Evolutionary conservation across 2,329 filamentous ascomycete species (phyloP).

Genomic region (Phoma sp.): DNA sequence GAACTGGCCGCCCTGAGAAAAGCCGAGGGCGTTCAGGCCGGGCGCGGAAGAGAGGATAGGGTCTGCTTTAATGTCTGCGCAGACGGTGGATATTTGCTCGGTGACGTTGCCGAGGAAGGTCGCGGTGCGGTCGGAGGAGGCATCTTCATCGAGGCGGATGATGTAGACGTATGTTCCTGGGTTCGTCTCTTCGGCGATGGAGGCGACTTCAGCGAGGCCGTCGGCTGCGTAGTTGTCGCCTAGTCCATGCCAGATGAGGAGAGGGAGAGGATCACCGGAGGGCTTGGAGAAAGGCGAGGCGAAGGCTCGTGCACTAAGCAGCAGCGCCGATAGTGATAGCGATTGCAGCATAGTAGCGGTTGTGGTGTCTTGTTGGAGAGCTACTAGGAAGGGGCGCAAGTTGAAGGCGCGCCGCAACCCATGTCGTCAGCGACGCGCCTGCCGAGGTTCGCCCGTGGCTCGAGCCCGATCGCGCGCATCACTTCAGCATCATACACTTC

Average conservation of each 20-base stretch:
- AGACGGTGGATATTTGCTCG: constrained; percentile 77
- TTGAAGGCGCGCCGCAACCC: constrained; percentile 18
- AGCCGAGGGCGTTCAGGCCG: constrained; percentile 88
- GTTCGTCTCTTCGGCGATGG: constrained; percentile 74
- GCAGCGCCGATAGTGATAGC: constrained; percentile 32
- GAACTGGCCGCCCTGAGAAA: constrained; percentile 96
- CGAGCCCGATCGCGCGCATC: not conserved
- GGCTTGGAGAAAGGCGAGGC: constrained; percentile 21
- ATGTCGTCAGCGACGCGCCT: constrained; percentile 29
- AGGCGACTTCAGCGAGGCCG: constrained; percentile 74
- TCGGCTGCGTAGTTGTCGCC: constrained; percentile 78
- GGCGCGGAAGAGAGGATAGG: constrained; percentile 82
- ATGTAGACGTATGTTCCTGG: constrained; percentile 87
- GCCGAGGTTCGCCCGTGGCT: constrained; percentile 7
- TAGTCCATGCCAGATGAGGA: constrained; percentile 94
- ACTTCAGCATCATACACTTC: too few relatives aligned
- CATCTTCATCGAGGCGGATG: constrained; percentile 73
- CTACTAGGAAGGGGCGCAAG: constrained; percentile 14
- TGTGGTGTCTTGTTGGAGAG: constrained; percentile 11
- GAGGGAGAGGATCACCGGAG: constrained; percentile 65
- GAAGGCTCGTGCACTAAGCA: constrained; percentile 2
- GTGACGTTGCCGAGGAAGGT: constrained; percentile 93
- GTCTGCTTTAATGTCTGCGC: constrained; percentile 76
- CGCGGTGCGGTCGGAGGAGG: constrained; percentile 75
- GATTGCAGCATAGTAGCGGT: constrained; percentile 29